Percentiles rank a stretch among this genome's conserved stretches.
Evolutionary conservation across 2,329 filamentous ascomycete species (phyloP).

Genomic region (Alternaria novae-zelandiae): DNA sequence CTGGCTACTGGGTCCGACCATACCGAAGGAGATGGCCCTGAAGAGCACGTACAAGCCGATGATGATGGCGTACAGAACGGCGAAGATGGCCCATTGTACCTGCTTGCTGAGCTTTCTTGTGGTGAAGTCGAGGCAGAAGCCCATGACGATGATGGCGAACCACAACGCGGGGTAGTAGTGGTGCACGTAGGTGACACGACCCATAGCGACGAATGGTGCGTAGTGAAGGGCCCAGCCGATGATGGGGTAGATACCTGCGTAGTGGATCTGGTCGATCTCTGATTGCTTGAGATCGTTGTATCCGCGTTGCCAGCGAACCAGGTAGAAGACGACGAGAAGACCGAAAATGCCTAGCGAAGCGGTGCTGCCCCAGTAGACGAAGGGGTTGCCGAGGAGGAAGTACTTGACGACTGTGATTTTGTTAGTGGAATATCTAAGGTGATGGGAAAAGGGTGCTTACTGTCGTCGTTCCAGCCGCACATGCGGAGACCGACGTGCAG

Average conservation of each 20-base stretch:
- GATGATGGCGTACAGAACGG: constrained; percentile 72
- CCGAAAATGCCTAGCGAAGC: constrained; percentile 76
- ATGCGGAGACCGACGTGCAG: constrained; percentile 94
- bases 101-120: constrained; percentile 69
- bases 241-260: constrained; percentile 87
- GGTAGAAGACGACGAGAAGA: constrained; percentile 79
- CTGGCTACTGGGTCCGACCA: constrained; percentile 82
- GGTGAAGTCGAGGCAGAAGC: constrained; percentile 87
- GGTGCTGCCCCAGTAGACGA: constrained; percentile 95
- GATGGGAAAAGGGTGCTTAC: constrained; percentile 30
- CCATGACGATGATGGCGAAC: constrained; percentile 89
- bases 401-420: constrained; percentile 76
- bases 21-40: constrained; percentile 94
- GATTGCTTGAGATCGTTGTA: constrained; percentile 78
- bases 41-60: constrained; percentile 89
- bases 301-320: constrained; percentile 94
- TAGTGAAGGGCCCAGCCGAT: constrained; percentile 97
- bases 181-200: constrained; percentile 97
- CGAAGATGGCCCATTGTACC: constrained; percentile 74
- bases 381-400: constrained; percentile 94
- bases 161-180: constrained; percentile 99
- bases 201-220: constrained; percentile 95
- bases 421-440: constrained; percentile 17
- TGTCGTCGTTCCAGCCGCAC: constrained; percentile 97
- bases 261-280: constrained; percentile 94